Evolutionary conservation across 2,329 filamentous ascomycete genomes (phyloP), one percentile per base, ranked within the genome.

Genomic region (Aphanocladium album): DNA sequence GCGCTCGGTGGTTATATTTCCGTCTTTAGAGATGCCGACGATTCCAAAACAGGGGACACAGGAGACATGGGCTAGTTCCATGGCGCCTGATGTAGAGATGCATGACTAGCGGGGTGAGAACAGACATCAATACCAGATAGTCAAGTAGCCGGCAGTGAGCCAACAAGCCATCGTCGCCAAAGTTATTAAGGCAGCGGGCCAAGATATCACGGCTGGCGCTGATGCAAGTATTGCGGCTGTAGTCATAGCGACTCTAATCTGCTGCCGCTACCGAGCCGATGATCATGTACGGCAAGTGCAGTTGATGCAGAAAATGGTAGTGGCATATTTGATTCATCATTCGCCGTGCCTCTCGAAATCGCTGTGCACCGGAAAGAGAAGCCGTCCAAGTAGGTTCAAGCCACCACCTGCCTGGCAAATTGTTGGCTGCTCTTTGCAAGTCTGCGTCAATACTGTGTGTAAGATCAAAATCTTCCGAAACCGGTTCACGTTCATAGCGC

Each of bases 231-330:
- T 72, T 66, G 49, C 67, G 71, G 54, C 69, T 74, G 64, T 75
- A 74, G 5, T 71, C 67, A 47, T 69, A 68, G 45, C 65, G 60
- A 11, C 51, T 53, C 51, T 37, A 39, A 19, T 69, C 56, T 5
- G 60, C 46, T 14, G 39, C 67, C 41, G 33, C 54, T 25, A 33
- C 51, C 53, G 52, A 61, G 62, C 21, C 64, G 66, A 41, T 53
- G 9, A 78, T 62, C 59, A 76, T 68, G 60, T 73, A 77, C 1
- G 77, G 77, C 1, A 78, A 65, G 61, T 79, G 76, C 0, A 78
- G 70, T 57, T 74, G 73, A 50, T 70, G 69, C 2, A 79, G 64
- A 8, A 79, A 65, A 57, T 71, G 68, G 60, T 74, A 74, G 62
- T 78, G 71, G n/a, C 70, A 65, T 11, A 76, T 63, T 53, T 78